Conservation (phyloP, 208 protist species). For the Leishmania martiniquensis region DNA sequence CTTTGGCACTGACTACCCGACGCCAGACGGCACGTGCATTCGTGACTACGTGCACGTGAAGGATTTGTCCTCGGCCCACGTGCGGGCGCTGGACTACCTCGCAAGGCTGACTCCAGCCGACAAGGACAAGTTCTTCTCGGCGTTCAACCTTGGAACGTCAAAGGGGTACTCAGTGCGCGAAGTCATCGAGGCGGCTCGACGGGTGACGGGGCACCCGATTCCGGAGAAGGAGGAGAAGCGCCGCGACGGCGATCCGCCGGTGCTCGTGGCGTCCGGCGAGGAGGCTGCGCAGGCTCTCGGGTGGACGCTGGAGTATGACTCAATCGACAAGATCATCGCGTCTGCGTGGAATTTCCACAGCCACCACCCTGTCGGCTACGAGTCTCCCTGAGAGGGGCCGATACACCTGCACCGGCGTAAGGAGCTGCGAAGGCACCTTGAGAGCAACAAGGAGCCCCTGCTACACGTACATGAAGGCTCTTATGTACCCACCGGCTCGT, state of each 20-base stretch:
- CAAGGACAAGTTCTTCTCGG: conserved; percentile 60
- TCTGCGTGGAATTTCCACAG: conserved; percentile 83
- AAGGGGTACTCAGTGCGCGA: conserved; percentile 95
- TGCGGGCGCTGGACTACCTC: conserved; percentile 90
- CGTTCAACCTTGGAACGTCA: conserved; percentile 97
- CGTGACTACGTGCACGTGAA: conserved; percentile 99
- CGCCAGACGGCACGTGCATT: conserved; percentile 95
- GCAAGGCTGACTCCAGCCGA: conserved; percentile 39
- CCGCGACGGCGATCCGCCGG: conserved; percentile 72
- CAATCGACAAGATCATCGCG: conserved; percentile 80
- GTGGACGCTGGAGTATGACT: conserved; percentile 78
- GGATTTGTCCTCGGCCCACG: conserved; percentile 96
- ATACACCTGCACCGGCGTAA: not conserved
- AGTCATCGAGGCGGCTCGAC: conserved; percentile 92
- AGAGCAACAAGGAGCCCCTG: not conserved
- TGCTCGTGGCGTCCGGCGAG: conserved; percentile 73
- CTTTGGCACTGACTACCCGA: conserved; percentile 95
- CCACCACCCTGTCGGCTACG: conserved; percentile 56
- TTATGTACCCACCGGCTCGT: not conserved
- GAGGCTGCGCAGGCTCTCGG: conserved; percentile 66
- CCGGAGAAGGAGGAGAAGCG: conserved; percentile 73
- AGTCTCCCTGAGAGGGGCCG: conserved; percentile 10
- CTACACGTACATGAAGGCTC: not conserved
- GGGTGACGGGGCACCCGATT: conserved; percentile 92
- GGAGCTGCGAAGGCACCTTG: not conserved